Evolutionary conservation across 2,329 filamentous ascomycete genomes (phyloP).

Genomic region (Colletotrichum camelliae): DNA sequence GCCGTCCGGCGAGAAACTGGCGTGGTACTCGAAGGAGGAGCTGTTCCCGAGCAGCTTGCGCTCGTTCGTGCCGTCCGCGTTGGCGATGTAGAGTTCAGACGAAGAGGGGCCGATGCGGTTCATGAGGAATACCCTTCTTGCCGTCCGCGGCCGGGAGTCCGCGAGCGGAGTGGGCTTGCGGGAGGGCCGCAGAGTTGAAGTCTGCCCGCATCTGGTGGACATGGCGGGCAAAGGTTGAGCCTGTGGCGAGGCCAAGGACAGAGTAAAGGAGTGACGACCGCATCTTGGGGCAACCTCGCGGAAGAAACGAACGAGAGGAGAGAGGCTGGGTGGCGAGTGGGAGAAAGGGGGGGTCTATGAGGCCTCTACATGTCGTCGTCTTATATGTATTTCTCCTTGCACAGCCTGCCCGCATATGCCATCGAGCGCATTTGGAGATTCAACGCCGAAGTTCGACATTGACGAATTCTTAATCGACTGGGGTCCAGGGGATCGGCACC

Average conservation of each 20-base stretch:
- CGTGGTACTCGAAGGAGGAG: slow-evolving; percentile 4
- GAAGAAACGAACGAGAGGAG: neutral
- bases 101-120: slow-evolving; percentile 9
- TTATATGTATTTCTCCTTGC: neutral
- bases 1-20: slow-evolving; percentile 1
- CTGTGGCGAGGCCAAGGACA: neutral
- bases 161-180: slow-evolving; percentile 2
- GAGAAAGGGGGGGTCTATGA: neutral
- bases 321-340: neutral
- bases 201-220: slow-evolving; percentile 3
- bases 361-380: neutral
- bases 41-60: neutral
- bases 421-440: neutral
- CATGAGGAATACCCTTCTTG: slow-evolving; percentile 12
- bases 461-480: neutral
- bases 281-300: neutral
- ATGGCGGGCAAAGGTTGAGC: neutral
- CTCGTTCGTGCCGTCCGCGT: slow-evolving; percentile 12
- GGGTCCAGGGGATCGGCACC: neutral
- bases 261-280: neutral
- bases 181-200: neutral
- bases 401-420: neutral
- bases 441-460: neutral
- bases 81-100: slow-evolving; percentile 10
- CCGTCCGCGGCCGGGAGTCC: slow-evolving; percentile 9